Conservation (phyloP, 2,329 filamentous ascomycete genomes). For the Diaporthe destruens region DNA sequence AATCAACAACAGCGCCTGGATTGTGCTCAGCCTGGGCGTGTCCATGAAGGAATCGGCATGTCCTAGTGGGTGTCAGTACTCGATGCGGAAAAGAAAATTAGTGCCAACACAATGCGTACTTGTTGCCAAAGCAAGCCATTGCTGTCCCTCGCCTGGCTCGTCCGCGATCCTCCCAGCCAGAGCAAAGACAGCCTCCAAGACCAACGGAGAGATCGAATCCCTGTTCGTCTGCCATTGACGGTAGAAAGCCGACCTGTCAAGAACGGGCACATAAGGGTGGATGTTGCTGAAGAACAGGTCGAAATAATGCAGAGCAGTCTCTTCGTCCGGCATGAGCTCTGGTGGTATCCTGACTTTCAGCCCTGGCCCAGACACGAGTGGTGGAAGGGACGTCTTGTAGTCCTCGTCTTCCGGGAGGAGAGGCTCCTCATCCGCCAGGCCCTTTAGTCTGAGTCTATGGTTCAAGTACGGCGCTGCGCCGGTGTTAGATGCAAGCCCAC, state of each 20-base stretch:
- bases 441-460: constrained; percentile 61
- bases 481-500: constrained; percentile 32
- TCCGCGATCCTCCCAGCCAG: constrained; percentile 87
- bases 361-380: constrained; percentile 75
- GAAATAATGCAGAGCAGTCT: constrained; percentile 85
- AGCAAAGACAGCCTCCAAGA: constrained; percentile 92
- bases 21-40: constrained; percentile 87
- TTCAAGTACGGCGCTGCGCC: constrained; percentile 84
- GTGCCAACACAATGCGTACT: constrained; percentile 64
- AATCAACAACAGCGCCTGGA: constrained; percentile 89
- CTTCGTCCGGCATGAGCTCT: constrained; percentile 91
- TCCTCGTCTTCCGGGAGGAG: constrained; percentile 80
- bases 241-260: constrained; percentile 86
- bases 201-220: constrained; percentile 86
- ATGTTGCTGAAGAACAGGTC: constrained; percentile 91
- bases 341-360: constrained; percentile 88
- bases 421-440: constrained; percentile 68
- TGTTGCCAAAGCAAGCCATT: constrained; percentile 92
- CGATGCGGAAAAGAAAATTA: not conserved
- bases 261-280: constrained; percentile 91
- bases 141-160: constrained; percentile 85
- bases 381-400: constrained; percentile 77
- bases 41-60: constrained; percentile 96
- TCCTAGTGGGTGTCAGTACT: constrained; percentile 64
- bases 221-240: constrained; percentile 89